Conservation (phyloP, 2,329 filamentous ascomycete genomes). For the Ceratocystis lukuohia region DNA sequence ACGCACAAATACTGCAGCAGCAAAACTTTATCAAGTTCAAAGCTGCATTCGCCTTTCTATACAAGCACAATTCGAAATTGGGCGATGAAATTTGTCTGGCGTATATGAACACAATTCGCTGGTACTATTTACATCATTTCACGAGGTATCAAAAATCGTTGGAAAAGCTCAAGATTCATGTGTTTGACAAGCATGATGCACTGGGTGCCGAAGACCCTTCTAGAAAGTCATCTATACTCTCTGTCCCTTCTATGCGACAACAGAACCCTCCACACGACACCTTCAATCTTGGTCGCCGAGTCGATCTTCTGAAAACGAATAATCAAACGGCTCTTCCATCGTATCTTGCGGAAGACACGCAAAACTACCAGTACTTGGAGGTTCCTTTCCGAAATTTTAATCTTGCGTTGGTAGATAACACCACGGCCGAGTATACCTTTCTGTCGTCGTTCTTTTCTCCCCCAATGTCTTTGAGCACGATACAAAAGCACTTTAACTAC, state of each 20-base stretch:
- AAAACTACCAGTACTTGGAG: constrained; percentile 74
- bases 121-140: constrained; percentile 94
- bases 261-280: constrained; percentile 61
- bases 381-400: constrained; percentile 90
- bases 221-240: constrained; percentile 48
- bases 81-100: constrained; percentile 83
- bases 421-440: constrained; percentile 89
- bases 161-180: constrained; percentile 70
- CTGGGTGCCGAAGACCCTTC: constrained; percentile 58
- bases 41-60: constrained; percentile 74
- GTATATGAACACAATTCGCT: constrained; percentile 96
- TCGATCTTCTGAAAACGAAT: constrained; percentile 63
- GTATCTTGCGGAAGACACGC: constrained; percentile 83
- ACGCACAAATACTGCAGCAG: constrained; percentile 92
- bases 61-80: constrained; percentile 66
- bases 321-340: constrained; percentile 69
- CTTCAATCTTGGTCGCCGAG: constrained; percentile 74
- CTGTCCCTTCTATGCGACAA: constrained; percentile 27
- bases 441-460: constrained; percentile 80
- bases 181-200: constrained; percentile 69
- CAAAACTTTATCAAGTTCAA: constrained; percentile 81
- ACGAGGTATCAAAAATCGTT: constrained; percentile 73
- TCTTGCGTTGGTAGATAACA: constrained; percentile 83
- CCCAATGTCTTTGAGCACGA: constrained; percentile 57
- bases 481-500: constrained; percentile 71